A percentile compares a stretch with the other conserved stretches of the same genome.
These are phyloP conservation scores for Ascodesmis nigricans DNA, from an alignment of 495 filamentous ascomycete genomes.

Conservation along the genomic window DNA sequence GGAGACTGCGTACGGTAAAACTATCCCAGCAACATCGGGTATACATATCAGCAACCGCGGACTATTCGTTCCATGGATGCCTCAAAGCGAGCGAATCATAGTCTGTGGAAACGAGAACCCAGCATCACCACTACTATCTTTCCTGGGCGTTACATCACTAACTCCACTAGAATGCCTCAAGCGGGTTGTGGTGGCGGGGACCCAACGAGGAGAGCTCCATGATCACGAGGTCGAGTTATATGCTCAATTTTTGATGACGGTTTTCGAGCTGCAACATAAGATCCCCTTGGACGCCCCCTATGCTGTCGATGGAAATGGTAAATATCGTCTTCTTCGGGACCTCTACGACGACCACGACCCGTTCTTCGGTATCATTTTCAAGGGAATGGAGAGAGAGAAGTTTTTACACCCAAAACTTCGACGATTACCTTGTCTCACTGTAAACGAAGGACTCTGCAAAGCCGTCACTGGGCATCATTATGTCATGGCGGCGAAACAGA, in stretches of 20 bases:
- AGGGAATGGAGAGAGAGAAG: constrained; percentile 6
- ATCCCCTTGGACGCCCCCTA: constrained; percentile 7
- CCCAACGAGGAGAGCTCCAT: background rate
- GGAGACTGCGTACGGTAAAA: constrained; percentile 6
- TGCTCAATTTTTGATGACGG: constrained; percentile 7
- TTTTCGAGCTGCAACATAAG: constrained; percentile 3
- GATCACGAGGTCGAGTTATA: background rate
- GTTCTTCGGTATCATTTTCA: constrained; percentile 14
- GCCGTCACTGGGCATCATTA: constrained; percentile 6
- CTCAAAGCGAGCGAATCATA: background rate
- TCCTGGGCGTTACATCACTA: constrained; percentile 4
- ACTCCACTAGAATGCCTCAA: background rate
- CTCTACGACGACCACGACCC: constrained; percentile 8
- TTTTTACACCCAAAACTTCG: constrained; percentile 3
- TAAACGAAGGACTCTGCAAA: too few species aligned
- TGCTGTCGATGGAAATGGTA: constrained; percentile 8
- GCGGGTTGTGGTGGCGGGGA: constrained; percentile 2
- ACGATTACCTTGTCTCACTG: too few species aligned
- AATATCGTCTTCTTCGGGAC: constrained; percentile 5
- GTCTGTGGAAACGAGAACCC: background rate
- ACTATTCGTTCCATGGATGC: constrained; percentile 6
- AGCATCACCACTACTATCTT: background rate
- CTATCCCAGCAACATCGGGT: constrained; percentile 5
- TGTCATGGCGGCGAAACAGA: constrained; percentile 6
- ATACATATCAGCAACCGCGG: constrained; percentile 2